phyloP scores from a whole-genome alignment of 257 asterid species.

The Galeopsis tetrahit region DNA sequence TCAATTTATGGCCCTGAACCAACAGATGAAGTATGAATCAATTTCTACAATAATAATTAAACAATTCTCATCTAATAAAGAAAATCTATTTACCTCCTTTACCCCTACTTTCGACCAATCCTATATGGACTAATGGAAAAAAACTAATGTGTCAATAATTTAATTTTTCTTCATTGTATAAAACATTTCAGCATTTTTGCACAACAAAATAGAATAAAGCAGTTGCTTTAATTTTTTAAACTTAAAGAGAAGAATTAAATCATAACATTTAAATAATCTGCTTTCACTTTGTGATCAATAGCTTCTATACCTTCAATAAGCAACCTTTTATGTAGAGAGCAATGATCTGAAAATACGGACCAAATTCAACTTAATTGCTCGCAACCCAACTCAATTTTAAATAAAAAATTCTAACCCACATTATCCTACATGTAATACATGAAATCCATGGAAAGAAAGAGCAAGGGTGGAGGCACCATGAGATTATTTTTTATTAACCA shows the following conservation, averaged over 20 bases:
- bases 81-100: slow-evolving; percentile 66
- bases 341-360: too few species aligned
- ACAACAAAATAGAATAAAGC: slow-evolving; percentile 24
- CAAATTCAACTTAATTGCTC: too few species aligned
- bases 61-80: slow-evolving; percentile 22
- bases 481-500: too few species aligned
- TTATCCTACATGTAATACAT: too few species aligned
- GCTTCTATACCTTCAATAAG: slow-evolving; percentile 73
- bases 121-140: slow-evolving; percentile 40
- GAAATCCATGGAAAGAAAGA: too few species aligned
- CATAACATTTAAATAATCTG: neutral
- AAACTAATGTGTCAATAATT: slow-evolving; percentile 29
- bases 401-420: too few species aligned
- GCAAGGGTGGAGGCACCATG: too few species aligned
- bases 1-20: slow-evolving; percentile 90
- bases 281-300: neutral
- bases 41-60: slow-evolving; percentile 8
- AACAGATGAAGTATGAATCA: slow-evolving; percentile 23
- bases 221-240: slow-evolving; percentile 21
- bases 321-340: slow-evolving; percentile 68
- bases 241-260: neutral
- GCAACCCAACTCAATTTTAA: too few species aligned
- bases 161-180: slow-evolving; percentile 19
- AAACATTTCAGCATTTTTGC: slow-evolving; percentile 18
- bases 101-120: slow-evolving; percentile 94